Conservation (phyloP, 192 early-diverging fungal species). For the Coemansia sp. region DNA sequence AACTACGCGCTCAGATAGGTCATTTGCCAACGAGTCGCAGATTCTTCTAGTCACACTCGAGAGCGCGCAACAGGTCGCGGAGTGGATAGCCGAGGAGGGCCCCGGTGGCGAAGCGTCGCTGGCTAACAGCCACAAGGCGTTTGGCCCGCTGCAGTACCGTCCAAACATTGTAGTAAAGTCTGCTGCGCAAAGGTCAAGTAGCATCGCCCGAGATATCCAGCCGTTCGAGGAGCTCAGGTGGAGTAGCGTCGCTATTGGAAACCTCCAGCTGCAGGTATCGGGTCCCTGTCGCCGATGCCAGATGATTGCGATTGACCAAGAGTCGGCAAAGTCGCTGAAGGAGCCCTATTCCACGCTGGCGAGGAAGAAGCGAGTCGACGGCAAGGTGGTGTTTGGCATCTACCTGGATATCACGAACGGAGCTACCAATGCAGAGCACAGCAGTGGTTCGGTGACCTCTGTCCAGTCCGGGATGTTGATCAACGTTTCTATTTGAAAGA, state of each 20-base stretch:
- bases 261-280: slow-evolving; percentile 26
- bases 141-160: slow-evolving; percentile 61
- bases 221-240: slow-evolving; percentile 75
- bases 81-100: slow-evolving; percentile 53
- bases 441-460: neutral
- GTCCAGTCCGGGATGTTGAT: slow-evolving; percentile 4
- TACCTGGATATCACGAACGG: slow-evolving; percentile 24
- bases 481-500: neutral
- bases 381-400: slow-evolving; percentile 54
- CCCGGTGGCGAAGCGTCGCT: neutral
- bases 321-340: slow-evolving; percentile 58
- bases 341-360: slow-evolving; percentile 68
- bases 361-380: slow-evolving; percentile 35
- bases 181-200: slow-evolving; percentile 8
- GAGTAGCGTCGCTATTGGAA: slow-evolving; percentile 22
- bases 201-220: slow-evolving; percentile 29
- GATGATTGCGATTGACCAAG: slow-evolving; percentile 76
- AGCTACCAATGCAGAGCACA: neutral
- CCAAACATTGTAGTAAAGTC: slow-evolving; percentile 71
- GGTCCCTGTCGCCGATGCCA: slow-evolving; percentile 74
- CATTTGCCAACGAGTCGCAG: slow-evolving; percentile 76
- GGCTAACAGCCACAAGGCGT: neutral
- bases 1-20: slow-evolving; percentile 19
- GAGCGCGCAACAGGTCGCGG: slow-evolving; percentile 60
- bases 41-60: slow-evolving; percentile 68